Evolutionary conservation across 306 rosid species (phyloP).

Genomic region (Urtica urens): DNA sequence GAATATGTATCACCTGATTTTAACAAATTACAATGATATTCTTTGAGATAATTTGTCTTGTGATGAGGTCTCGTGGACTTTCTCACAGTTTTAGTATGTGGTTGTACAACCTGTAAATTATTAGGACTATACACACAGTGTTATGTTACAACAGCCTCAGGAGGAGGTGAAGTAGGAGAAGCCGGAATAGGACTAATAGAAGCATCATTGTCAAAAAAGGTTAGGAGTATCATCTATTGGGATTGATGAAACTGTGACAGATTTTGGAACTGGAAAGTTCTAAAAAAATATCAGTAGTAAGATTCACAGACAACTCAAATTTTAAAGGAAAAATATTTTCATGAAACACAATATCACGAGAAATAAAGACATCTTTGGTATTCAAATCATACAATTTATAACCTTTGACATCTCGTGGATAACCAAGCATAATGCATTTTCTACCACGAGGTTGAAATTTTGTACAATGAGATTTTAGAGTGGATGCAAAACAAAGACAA

Average conservation of each 20-base stretch:
- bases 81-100: no score
- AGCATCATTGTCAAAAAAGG: no score
- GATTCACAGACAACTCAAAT: no score
- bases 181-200: neutral
- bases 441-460: neutral
- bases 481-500: neutral
- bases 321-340: neutral
- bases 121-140: no score
- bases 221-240: no score
- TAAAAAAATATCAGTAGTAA: no score
- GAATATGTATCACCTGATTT: neutral
- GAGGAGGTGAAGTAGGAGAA: neutral
- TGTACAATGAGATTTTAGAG: neutral
- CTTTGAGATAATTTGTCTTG: neutral
- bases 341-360: slow-evolving; percentile 1
- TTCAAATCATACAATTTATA: neutral
- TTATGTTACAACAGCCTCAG: no score
- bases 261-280: no score
- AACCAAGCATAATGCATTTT: neutral
- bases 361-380: neutral
- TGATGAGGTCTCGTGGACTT: no score
- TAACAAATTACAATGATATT: neutral
- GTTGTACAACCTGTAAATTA: no score
- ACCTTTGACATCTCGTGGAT: neutral
- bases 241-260: no score